Conservation (phyloP, 2,329 filamentous ascomycete species). For the Chaetomiaceae sp. region DNA sequence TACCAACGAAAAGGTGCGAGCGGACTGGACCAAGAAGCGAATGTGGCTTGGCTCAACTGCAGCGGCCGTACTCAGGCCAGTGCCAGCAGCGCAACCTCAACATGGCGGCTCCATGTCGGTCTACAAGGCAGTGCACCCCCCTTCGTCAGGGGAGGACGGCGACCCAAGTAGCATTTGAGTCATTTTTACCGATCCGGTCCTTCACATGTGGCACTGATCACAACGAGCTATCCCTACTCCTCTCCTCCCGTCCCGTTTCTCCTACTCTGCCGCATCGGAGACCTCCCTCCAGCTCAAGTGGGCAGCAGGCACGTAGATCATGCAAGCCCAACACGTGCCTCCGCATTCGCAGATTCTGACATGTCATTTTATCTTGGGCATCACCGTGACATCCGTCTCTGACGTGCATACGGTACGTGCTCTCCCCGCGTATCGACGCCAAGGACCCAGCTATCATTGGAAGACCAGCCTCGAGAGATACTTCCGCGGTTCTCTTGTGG, state of each 20-base stretch:
- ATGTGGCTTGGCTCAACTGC: constrained; percentile 8
- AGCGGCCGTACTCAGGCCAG: neutral
- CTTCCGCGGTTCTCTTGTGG: neutral
- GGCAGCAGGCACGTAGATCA: neutral
- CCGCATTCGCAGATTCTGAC: constrained; percentile 1
- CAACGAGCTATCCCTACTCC: neutral
- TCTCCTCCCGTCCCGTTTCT: neutral
- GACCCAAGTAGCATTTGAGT: neutral
- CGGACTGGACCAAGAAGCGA: constrained; percentile 5
- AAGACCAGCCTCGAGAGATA: neutral
- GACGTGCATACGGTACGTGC: neutral
- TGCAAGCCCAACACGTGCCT: constrained; percentile 7
- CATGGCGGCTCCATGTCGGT: constrained; percentile 1
- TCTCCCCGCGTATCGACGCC: neutral
- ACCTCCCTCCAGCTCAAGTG: neutral
- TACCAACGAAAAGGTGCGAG: neutral
- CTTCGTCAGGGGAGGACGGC: no score
- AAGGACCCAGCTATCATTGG: neutral
- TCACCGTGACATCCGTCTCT: neutral
- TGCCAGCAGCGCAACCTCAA: neutral
- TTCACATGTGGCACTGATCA: constrained; percentile 1
- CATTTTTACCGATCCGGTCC: neutral
- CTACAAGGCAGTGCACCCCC: no score
- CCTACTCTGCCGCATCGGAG: neutral
- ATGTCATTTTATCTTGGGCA: constrained; percentile 3